These are phyloP conservation scores for Stephania cephalantha DNA, from an alignment of 164 flowering plant species.

Conservation along the genomic window DNA sequence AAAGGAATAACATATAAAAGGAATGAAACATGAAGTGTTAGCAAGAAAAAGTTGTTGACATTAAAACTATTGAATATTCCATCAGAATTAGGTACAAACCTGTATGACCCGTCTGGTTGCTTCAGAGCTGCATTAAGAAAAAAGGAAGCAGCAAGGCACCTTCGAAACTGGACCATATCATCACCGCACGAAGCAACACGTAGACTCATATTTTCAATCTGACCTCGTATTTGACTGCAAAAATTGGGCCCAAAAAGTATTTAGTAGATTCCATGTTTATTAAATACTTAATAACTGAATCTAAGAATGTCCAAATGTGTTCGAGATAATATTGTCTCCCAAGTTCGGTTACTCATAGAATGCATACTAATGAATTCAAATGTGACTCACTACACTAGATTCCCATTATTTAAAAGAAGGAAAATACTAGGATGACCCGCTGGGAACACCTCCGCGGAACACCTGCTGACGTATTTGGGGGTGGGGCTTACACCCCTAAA, in stretches of 20 bases:
- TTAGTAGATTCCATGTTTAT: not conserved
- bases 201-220: slow-evolving; percentile 78
- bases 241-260: slow-evolving; percentile 2
- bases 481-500: too few species aligned
- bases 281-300: not conserved
- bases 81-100: slow-evolving; percentile 30
- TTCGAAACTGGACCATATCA: slow-evolving; percentile 68
- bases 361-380: not conserved
- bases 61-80: not conserved
- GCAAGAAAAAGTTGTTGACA: not conserved
- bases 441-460: too few species aligned
- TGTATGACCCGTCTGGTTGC: slow-evolving; percentile 85
- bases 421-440: too few species aligned
- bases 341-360: not conserved
- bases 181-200: slow-evolving; percentile 75
- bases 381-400: not conserved
- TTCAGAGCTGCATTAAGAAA: slow-evolving; percentile 79
- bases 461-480: too few species aligned
- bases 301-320: not conserved
- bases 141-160: slow-evolving; percentile 92
- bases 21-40: not conserved
- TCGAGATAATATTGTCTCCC: not conserved
- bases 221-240: slow-evolving; percentile 73
- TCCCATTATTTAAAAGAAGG: not conserved
- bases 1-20: not conserved